Percentiles rank a stretch among this genome's conserved stretches.
Evolutionary conservation across 1,284 basidiomycete genomes (phyloP).

Genomic region (Boletus semigastroideus): DNA sequence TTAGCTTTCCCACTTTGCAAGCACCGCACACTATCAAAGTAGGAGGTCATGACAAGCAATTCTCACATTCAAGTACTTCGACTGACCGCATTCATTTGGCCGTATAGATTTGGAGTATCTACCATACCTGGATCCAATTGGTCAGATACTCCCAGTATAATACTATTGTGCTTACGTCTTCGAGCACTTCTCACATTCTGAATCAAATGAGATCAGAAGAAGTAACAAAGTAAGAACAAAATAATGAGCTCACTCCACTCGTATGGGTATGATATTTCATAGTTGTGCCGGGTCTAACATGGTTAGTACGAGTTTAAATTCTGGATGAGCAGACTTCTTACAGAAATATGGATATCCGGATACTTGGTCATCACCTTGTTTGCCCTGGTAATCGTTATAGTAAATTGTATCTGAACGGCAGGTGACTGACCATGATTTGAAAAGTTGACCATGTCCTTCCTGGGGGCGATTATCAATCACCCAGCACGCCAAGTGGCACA

Average conservation of each 20-base stretch:
- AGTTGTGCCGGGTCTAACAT: constrained; percentile 67
- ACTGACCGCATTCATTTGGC: constrained; percentile 62
- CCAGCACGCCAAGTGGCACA: constrained; percentile 88
- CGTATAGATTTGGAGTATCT: constrained; percentile 77
- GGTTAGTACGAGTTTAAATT: constrained; percentile 4
- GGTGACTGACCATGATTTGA: constrained; percentile 62
- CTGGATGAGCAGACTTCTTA: constrained; percentile 33
- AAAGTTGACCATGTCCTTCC: constrained; percentile 68
- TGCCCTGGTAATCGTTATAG: constrained; percentile 47
- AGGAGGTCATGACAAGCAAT: background rate
- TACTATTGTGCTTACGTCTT: constrained; percentile 52
- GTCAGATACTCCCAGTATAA: constrained; percentile 4
- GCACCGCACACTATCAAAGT: constrained; percentile 42
- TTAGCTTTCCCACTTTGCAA: constrained; percentile 54
- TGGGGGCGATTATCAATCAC: constrained; percentile 64
- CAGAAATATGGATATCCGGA: constrained; percentile 72
- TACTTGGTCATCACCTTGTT: constrained; percentile 57
- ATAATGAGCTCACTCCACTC: constrained; percentile 62
- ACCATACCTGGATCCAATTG: constrained; percentile 55
- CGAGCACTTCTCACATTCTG: constrained; percentile 65
- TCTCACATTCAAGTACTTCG: background rate
- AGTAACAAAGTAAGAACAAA: background rate
- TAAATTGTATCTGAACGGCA: background rate
- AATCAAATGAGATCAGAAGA: background rate
- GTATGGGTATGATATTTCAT: constrained; percentile 76